phyloP scores from a whole-genome alignment of 2,329 filamentous ascomycete species.

The Aspergillus sojae region DNA sequence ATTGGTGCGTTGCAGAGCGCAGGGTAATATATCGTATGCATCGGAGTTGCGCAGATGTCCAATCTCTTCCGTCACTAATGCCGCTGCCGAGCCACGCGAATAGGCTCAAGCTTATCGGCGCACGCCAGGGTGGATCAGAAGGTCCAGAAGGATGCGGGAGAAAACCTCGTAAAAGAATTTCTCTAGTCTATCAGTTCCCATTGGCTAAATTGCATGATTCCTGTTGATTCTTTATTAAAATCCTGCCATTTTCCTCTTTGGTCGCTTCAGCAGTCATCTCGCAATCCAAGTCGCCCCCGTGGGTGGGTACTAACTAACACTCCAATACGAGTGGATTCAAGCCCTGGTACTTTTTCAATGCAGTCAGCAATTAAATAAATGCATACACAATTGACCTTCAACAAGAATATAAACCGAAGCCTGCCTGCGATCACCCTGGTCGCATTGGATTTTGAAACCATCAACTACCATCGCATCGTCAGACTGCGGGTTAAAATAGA shows the following conservation, averaged over 20 bases:
- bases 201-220: background rate
- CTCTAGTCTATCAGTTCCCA: background rate
- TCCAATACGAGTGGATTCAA: background rate
- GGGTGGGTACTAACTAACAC: background rate
- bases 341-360: background rate
- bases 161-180: background rate
- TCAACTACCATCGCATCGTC: background rate
- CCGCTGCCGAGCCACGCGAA: background rate
- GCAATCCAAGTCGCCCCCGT: background rate
- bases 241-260: background rate
- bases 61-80: background rate
- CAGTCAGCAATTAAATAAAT: background rate
- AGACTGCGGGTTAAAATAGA: background rate
- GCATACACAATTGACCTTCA: background rate
- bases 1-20: background rate
- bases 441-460: background rate
- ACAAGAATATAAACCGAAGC: background rate
- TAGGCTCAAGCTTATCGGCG: background rate
- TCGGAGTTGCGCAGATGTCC: constrained; percentile 1
- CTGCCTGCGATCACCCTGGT: background rate
- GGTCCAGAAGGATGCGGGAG: background rate
- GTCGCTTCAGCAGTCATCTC: background rate
- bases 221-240: background rate
- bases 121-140: background rate
- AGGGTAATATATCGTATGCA: background rate